Base-by-base conservation (phyloP, 2,329 filamentous ascomycete genomes). In the Fusarium caatingaense region DNA sequence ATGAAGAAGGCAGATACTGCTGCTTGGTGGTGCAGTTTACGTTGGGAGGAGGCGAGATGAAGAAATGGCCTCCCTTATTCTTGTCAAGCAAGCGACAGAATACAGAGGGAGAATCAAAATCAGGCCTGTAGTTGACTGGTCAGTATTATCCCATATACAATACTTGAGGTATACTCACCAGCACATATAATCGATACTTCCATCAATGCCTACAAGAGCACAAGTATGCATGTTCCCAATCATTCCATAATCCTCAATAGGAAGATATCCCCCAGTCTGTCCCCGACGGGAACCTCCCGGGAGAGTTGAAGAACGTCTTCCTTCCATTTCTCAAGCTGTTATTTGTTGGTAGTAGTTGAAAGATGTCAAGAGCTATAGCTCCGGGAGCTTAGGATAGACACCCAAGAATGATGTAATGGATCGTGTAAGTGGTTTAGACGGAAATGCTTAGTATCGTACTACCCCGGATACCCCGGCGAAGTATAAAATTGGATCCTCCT, bases 141-240 rank as follows among this genome's bases (percentile, higher is more conserved):
- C 8, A 51, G 12, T 21, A 15, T n/a, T n/a, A 46, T 40, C 18
- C 20, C 46, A 50, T 5, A 23, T 3, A 23, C 3, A 34, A 16
- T 16, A 37, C 18, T 28, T 18, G 6, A 6, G 27, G 4, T 11
- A 16, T 60, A 69, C 84, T 78, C 75, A 89, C 89, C 91, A 94
- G 78, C 91, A 93, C 90, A 93, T 92, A 72, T 89, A 93, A 76
- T 93, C 92, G 60, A 94, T 79, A 69, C 90, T 91, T 25, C 91
- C 91, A 74, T 91, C 89, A 76, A 92, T 91, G 69, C 90, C 91
- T 23, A 92, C 86, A n/a, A 93, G 82, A 16, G 91, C 91, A 81
- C 90, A 92, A 2, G 91, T 94, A 73, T 90, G 87, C 91, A 94
- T 93, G 75, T 93, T 93, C 25, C 92, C 92, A 73, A 94, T 92